Percentiles rank a stretch among this genome's conserved stretches.
Conservation (phyloP, 2,329 filamentous ascomycete species). For the Phialemoniopsis sp. region DNA sequence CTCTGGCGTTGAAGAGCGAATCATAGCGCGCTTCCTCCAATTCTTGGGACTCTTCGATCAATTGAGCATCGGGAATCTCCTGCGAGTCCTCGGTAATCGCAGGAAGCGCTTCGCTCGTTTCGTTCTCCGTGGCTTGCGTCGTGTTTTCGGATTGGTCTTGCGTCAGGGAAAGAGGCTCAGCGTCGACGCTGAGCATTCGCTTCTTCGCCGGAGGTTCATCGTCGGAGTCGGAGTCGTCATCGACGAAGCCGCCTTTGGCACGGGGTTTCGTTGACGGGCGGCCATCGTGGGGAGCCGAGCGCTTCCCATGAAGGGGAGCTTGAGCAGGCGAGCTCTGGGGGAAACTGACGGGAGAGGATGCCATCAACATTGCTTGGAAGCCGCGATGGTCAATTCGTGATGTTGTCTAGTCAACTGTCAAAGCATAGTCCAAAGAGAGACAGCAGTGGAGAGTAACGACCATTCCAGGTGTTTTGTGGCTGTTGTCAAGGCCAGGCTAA, state of each 20-base stretch:
- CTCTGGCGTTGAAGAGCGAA: slow-evolving; percentile 14
- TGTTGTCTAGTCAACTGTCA: too few species aligned
- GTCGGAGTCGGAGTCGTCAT: slow-evolving; percentile 5
- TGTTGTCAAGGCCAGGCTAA: too few species aligned
- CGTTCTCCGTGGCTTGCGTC: too few species aligned
- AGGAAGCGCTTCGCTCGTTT: neutral
- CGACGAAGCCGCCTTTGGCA: slow-evolving; percentile 4
- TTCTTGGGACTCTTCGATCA: neutral
- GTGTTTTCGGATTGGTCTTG: too few species aligned
- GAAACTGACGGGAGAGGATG: slow-evolving; percentile 6
- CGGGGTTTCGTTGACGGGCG: slow-evolving; percentile 2
- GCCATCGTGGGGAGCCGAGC: neutral
- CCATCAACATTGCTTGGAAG: slow-evolving; percentile 2
- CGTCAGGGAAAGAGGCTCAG: too few species aligned
- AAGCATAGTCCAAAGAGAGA: too few species aligned
- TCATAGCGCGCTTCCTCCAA: slow-evolving; percentile 10
- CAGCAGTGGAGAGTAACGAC: too few species aligned
- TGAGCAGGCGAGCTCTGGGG: slow-evolving; percentile 3
- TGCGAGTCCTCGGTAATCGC: neutral
- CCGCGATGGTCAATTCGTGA: too few species aligned
- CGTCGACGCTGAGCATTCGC: neutral
- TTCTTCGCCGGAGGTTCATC: slow-evolving; percentile 1
- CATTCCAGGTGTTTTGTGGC: too few species aligned
- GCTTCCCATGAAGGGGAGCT: slow-evolving; percentile 4
- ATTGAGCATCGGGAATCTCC: slow-evolving; percentile 1